A percentile compares a stretch with the other conserved stretches of the same genome.
phyloP scores from a whole-genome alignment of 75 land plant species.

The Azolla pinnata region DNA sequence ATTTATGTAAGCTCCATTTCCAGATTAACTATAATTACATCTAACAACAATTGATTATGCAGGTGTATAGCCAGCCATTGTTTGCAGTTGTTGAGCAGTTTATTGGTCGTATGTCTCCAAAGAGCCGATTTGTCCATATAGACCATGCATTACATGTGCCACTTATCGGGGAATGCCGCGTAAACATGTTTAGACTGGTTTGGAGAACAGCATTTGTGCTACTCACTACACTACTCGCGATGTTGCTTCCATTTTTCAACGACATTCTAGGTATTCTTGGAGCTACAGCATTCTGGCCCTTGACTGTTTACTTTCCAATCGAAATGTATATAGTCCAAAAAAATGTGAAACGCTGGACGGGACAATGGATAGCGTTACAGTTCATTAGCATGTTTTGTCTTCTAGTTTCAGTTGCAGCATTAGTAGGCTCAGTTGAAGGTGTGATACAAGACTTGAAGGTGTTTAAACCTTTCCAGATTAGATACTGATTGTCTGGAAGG shows the following conservation, averaged over 20 bases:
- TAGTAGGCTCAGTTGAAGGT: constrained; percentile 57
- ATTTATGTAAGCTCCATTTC: too few species aligned
- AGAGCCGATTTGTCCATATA: too few species aligned
- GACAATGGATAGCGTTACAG: constrained; percentile 40
- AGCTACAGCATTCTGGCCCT: constrained; percentile 76
- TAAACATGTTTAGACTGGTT: constrained; percentile 47
- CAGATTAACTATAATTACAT: too few species aligned
- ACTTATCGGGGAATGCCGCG: too few species aligned
- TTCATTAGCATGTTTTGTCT: constrained; percentile 45
- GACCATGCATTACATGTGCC: too few species aligned
- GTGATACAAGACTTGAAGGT: constrained; percentile 7
- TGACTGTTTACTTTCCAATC: constrained; percentile 85
- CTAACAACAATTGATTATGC: too few species aligned
- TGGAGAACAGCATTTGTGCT: constrained; percentile 61
- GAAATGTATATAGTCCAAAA: constrained; percentile 59
- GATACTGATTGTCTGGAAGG: background rate
- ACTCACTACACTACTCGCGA: constrained; percentile 47
- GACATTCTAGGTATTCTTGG: constrained; percentile 70
- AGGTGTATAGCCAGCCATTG: constrained; percentile 56
- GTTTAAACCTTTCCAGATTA: background rate
- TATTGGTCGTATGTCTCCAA: constrained; percentile 13
- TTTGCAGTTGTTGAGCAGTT: constrained; percentile 49
- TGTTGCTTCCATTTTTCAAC: constrained; percentile 83
- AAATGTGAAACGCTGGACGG: constrained; percentile 45
- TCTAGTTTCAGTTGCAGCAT: constrained; percentile 31